Evolutionary conservation across 2,329 filamentous ascomycete genomes (phyloP).

Genomic region (Chaetomium olivaceum): DNA sequence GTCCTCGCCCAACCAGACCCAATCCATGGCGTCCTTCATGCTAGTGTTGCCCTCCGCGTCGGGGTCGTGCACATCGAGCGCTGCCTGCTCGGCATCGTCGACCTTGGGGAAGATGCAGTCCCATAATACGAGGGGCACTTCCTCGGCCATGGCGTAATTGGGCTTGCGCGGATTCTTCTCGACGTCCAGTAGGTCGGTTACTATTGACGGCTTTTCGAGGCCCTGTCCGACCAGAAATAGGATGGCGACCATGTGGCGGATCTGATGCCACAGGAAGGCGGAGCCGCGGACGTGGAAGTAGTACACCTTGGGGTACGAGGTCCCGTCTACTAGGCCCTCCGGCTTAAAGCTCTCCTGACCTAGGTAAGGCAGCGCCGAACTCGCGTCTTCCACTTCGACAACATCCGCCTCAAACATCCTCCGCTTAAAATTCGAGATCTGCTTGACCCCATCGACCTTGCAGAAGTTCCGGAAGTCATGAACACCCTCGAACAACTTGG

Average conservation of each 20-base stretch:
- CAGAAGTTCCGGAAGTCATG: slow-evolving; percentile 98
- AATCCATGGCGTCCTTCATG: slow-evolving; percentile 63
- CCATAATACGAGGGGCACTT: slow-evolving; percentile 90
- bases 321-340: slow-evolving; percentile 26
- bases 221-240: slow-evolving; percentile 92
- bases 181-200: slow-evolving; percentile 75
- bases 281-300: slow-evolving; percentile 85
- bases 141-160: slow-evolving; percentile 85
- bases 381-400: slow-evolving; percentile 62
- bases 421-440: slow-evolving; percentile 79
- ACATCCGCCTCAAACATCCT: slow-evolving; percentile 80
- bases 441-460: slow-evolving; percentile 87
- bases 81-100: slow-evolving; percentile 22
- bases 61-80: slow-evolving; percentile 36
- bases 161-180: slow-evolving; percentile 72
- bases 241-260: slow-evolving; percentile 88
- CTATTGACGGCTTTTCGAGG: slow-evolving; percentile 71
- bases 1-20: slow-evolving; percentile 77
- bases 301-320: slow-evolving; percentile 67
- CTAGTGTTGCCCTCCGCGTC: slow-evolving; percentile 37
- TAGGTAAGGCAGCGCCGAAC: slow-evolving; percentile 59
- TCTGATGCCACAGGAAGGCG: slow-evolving; percentile 97
- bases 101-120: slow-evolving; percentile 81
- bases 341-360: slow-evolving; percentile 47
- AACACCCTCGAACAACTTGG: slow-evolving; percentile 73